Evolutionary conservation across 163 green algal species (phyloP), one percentile per base, ranked within the genome.

Genomic region (Scenedesmus sp.): DNA sequence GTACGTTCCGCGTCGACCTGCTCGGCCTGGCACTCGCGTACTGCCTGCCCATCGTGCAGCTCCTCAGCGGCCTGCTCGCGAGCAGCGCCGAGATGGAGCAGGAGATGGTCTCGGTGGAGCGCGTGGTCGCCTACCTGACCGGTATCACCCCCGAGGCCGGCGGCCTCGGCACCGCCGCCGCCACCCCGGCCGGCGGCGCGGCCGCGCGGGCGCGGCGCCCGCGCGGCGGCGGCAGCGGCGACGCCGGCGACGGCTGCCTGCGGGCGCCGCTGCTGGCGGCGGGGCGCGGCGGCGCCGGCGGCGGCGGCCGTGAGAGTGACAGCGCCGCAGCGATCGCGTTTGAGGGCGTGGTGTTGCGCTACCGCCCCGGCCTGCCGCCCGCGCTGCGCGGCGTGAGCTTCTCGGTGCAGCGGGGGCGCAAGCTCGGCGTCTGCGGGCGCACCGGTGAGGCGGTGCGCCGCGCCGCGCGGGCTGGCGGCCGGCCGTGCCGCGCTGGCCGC

Each of bases 21-120:
- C 65, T 85, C 26, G 85, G 83, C 4, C 75, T 91, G 42, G 70
- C 69, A 34, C 64, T 91, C 18, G 80, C 85, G 15, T 98, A 98
- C 70, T 91, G 91, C 29, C 82, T 98, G 51, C 93, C 94, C 18
- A 88, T 98, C 44, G 93, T 95, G 17, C 85, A 84, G 9, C 84
- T 97, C 48, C 87, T 98, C 14, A 96, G 93, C 70, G 88, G 86
- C 18, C 64, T 97, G 29, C 84, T 98, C 0, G 93, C 88, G 7
- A 86, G 83, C 14, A 88, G 80, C 3, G 91, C 94, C 5, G 92
- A 98, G 81, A 95, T 87, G 14, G 92, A 92, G 77, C 81, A 86
- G 62, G 91, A 96, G 80, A 93, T 97, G 90, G 92, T 97, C 64
- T 70, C 93, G 2, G 90, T 97, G 28, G 94, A 97, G 76, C 83